A percentile compares a stretch with the other conserved stretches of the same genome.
Conservation (phyloP, 1,139 yeast species). For the Kluyveromyces sp. region DNA sequence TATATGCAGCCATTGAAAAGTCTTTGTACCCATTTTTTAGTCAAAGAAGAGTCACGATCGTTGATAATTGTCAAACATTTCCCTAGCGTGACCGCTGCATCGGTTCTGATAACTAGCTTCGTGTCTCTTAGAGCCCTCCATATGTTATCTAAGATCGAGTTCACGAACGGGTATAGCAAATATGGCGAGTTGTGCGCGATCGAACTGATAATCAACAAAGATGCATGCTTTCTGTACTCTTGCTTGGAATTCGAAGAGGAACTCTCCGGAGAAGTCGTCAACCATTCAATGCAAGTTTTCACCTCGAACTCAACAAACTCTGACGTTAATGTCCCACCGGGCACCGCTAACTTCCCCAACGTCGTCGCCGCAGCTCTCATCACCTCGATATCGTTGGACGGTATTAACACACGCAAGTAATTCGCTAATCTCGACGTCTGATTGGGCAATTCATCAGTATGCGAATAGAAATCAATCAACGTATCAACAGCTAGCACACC, state of each 20-base stretch:
- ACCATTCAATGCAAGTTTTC: slow-evolving; percentile 83
- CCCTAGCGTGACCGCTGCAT: slow-evolving; percentile 76
- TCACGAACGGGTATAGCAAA: slow-evolving; percentile 66
- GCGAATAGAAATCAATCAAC: slow-evolving; percentile 68
- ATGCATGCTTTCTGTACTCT: slow-evolving; percentile 83
- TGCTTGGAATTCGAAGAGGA: slow-evolving; percentile 53
- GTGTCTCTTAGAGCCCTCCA: slow-evolving; percentile 85
- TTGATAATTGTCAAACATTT: slow-evolving; percentile 72
- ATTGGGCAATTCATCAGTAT: slow-evolving; percentile 75
- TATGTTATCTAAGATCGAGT: slow-evolving; percentile 69
- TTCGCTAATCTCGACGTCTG: slow-evolving; percentile 88
- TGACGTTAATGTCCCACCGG: slow-evolving; percentile 83
- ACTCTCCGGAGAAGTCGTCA: slow-evolving; percentile 45
- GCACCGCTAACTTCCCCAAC: slow-evolving; percentile 78
- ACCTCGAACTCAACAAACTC: slow-evolving; percentile 93
- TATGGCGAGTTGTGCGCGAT: slow-evolving; percentile 87
- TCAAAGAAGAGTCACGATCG: slow-evolving; percentile 64
- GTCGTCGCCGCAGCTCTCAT: slow-evolving; percentile 84
- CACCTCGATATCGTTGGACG: slow-evolving; percentile 74
- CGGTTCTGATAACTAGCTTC: slow-evolving; percentile 65
- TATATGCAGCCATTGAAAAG: slow-evolving; percentile 56
- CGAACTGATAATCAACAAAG: slow-evolving; percentile 74
- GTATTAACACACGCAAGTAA: slow-evolving; percentile 71
- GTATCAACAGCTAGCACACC: slow-evolving; percentile 89
- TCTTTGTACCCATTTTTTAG: slow-evolving; percentile 66